Conservation (phyloP, 495 filamentous ascomycete genomes). For the Pyronema domesticum region DNA sequence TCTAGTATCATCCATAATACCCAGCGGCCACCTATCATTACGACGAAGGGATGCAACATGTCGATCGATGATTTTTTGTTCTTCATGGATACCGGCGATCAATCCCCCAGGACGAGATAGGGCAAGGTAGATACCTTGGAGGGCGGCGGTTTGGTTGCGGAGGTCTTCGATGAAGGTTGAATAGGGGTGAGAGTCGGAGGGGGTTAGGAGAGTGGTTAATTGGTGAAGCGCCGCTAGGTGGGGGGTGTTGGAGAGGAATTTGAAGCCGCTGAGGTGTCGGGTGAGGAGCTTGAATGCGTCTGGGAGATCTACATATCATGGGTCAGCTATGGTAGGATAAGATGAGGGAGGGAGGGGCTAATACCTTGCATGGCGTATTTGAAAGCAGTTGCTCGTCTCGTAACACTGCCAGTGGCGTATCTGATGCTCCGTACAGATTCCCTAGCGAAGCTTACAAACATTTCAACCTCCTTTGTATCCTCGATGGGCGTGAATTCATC, state of each 20-base stretch:
- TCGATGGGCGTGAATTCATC: slow-evolving; percentile 76
- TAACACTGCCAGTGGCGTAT: slow-evolving; percentile 59
- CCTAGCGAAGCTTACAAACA: slow-evolving; percentile 74
- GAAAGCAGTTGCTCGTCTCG: slow-evolving; percentile 46
- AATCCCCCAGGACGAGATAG: slow-evolving; percentile 66
- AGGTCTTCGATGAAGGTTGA: slow-evolving; percentile 54
- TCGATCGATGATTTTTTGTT: slow-evolving; percentile 53
- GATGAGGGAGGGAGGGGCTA: slow-evolving; percentile 4
- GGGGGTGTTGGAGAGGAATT: slow-evolving; percentile 43
- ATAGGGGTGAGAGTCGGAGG: slow-evolving; percentile 56
- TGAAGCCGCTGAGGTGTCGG: slow-evolving; percentile 32
- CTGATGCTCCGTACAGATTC: slow-evolving; percentile 74
- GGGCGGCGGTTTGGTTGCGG: slow-evolving; percentile 57
- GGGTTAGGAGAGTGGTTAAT: slow-evolving; percentile 48
- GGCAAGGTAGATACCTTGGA: slow-evolving; percentile 59
- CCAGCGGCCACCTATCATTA: slow-evolving; percentile 59
- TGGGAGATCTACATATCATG: slow-evolving; percentile 12
- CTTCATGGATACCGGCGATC: slow-evolving; percentile 47
- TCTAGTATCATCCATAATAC: slow-evolving; percentile 75
- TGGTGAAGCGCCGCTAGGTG: slow-evolving; percentile 55
- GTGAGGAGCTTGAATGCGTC: slow-evolving; percentile 16
- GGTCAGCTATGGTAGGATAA: neutral
- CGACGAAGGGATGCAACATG: slow-evolving; percentile 54
- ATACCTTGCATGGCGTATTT: slow-evolving; percentile 39
- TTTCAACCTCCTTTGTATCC: slow-evolving; percentile 79